Percentiles rank a stretch among this genome's conserved stretches.
These are phyloP conservation scores for Mycena alexandri DNA, from an alignment of 768 basidiomycete genomes.

Conservation along the genomic window DNA sequence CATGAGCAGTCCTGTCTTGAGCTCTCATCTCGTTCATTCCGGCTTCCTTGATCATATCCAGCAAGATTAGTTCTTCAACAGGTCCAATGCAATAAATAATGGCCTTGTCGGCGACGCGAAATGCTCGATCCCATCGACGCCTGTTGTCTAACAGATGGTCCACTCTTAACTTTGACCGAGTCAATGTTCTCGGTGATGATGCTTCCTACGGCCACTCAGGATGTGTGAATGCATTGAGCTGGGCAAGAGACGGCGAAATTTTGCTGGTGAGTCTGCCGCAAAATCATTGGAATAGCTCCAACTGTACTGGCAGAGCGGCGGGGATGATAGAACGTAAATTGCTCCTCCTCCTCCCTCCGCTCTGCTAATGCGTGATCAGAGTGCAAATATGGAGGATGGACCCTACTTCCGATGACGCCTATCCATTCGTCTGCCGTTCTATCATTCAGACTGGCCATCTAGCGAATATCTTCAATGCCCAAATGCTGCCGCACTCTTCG, in stretches of 20 bases:
- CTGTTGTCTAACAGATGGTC: constrained; percentile 23
- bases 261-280: constrained; percentile 53
- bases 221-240: constrained; percentile 84
- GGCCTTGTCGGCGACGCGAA: constrained; percentile 12
- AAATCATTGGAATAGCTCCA: neutral
- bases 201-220: constrained; percentile 70
- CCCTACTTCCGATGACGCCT: constrained; percentile 56
- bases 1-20: too few relatives aligned
- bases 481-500: constrained; percentile 84
- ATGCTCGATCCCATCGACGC: constrained; percentile 8
- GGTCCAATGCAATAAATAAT: constrained; percentile 13
- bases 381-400: constrained; percentile 87
- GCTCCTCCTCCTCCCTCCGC: neutral
- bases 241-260: constrained; percentile 75
- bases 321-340: constrained; percentile 78
- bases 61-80: too few relatives aligned
- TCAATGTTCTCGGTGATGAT: constrained; percentile 76
- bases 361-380: constrained; percentile 49
- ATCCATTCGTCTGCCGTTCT: constrained; percentile 74
- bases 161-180: constrained; percentile 62
- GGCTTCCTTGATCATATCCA: too few relatives aligned
- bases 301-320: constrained; percentile 57
- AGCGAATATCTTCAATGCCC: constrained; percentile 87
- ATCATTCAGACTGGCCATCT: constrained; percentile 85
- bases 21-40: too few relatives aligned